These are phyloP conservation scores for Pseudomonodictys pantanalensis DNA, from an alignment of 495 filamentous ascomycete genomes.

Conservation along the genomic window DNA sequence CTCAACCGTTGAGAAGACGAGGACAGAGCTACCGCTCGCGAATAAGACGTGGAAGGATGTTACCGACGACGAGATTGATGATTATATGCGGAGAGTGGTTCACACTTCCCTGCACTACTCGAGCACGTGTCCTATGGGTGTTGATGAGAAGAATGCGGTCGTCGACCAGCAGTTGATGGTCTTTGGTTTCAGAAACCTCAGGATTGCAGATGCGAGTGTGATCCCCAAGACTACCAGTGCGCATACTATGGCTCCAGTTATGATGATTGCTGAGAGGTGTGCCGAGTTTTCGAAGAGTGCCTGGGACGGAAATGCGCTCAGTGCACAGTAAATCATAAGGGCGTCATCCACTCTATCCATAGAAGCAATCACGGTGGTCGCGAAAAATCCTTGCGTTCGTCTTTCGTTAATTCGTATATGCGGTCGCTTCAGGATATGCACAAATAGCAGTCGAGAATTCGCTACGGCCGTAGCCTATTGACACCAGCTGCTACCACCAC, in stretches of 20 bases:
- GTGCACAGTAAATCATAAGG: conserved; percentile 8
- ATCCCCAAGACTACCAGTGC: conserved; percentile 16
- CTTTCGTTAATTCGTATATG: too few species aligned
- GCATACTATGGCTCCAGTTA: conserved; percentile 15
- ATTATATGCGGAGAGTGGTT: conserved; percentile 18
- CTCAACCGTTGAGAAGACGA: conserved; percentile 9
- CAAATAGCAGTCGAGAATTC: too few species aligned
- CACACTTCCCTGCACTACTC: conserved; percentile 20
- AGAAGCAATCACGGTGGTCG: too few species aligned
- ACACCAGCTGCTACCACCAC: background rate
- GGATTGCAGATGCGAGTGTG: conserved; percentile 22
- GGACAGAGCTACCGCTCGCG: background rate
- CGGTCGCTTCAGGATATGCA: background rate
- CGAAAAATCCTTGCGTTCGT: too few species aligned
- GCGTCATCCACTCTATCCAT: too few species aligned
- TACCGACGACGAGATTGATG: conserved; percentile 19
- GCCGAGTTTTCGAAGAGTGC: conserved; percentile 13
- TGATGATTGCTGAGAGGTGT: conserved; percentile 23
- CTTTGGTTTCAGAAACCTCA: conserved; percentile 20
- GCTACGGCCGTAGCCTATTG: background rate
- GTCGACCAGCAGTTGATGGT: conserved; percentile 16
- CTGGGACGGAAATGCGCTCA: conserved; percentile 1
- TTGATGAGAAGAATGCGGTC: conserved; percentile 6
- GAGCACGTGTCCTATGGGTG: conserved; percentile 21
- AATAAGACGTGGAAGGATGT: conserved; percentile 19